Evolutionary conservation across 164 flowering plant species (phyloP), one percentile per base, ranked within the genome.

Genomic region (Paratinospora sagittata): DNA sequence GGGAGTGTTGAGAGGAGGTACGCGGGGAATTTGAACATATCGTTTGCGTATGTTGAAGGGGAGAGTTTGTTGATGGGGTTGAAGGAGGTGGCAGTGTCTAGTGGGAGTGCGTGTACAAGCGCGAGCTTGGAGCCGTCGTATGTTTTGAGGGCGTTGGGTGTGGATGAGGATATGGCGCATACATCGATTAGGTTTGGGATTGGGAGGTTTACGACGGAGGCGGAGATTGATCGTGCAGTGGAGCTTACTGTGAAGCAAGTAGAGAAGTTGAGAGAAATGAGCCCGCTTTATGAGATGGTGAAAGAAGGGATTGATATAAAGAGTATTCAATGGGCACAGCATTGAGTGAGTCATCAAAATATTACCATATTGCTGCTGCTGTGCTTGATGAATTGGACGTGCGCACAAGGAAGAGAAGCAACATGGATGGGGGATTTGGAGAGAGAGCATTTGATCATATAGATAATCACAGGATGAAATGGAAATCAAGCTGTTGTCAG

Each of bases 101-200:
- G 98, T 79, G 98, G 98, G 12, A 90, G 97, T 71, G 98, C 98
- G 0, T 95, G 98, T 72, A 92, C 96, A 0, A 92, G 98, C 63
- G 97, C 97, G 0, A 92, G 96, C 75, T 81, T 95, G 87, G 98
- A 92, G 85, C 97, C 98, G 0, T 90, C 97, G 0, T 95, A 90
- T 77, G 98, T 92, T 63, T 72, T 95, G 83, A 85, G 98, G 82
- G 98, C 97, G 0, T 81, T 95, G 75, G 98, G 98, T 16, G 97
- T 95, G 65, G 98, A 95, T 16, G 97, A 95, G 77, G 98, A 95
- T 49, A 95, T 93, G 99, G 99, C 99, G 2, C 97, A 95, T 75
- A 95, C 98, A 2, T 95, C 98, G 0, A 95, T 95, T 63, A 80
- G 99, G 84, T 91, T 86, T 72, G 99, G 99, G 69, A 93, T 95